Evolutionary conservation across 176 grass and related monocot species (phyloP).

Genomic region (Canna indica): DNA sequence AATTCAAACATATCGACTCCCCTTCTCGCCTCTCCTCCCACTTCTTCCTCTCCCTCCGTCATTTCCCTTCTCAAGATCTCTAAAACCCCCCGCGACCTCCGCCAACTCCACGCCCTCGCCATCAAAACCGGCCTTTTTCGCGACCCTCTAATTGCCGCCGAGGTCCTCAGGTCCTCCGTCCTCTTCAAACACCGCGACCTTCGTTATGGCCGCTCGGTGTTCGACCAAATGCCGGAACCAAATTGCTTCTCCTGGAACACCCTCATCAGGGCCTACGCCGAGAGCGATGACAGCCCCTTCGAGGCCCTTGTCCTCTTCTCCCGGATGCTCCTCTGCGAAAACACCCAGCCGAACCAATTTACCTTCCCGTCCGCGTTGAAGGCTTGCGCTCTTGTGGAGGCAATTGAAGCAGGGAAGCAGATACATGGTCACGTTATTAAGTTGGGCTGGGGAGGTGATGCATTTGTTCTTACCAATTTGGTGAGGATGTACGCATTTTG

Average conservation of each 20-base stretch:
- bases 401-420: conserved; percentile 9
- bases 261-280: conserved; percentile 29
- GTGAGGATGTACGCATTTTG: conserved; percentile 33
- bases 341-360: conserved; percentile 35
- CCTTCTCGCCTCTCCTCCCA: not conserved
- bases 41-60: conserved; percentile 4
- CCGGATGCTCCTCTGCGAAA: conserved; percentile 16
- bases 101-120: conserved; percentile 30
- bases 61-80: conserved; percentile 23
- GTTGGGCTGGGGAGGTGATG: conserved; percentile 26
- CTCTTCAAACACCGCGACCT: conserved; percentile 21
- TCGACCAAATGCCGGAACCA: conserved; percentile 30
- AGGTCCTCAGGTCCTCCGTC: conserved; percentile 23
- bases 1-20: conserved; percentile 1
- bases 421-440: conserved; percentile 33
- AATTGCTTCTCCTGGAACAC: conserved; percentile 42
- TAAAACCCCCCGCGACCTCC: conserved; percentile 16
- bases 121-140: conserved; percentile 22
- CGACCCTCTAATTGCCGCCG: conserved; percentile 27
- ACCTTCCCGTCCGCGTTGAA: conserved; percentile 67
- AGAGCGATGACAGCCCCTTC: conserved; percentile 13
- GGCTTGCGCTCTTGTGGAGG: conserved; percentile 34
- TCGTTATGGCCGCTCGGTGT: conserved; percentile 22
- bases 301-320: conserved; percentile 24
- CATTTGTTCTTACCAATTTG: conserved; percentile 50